These are phyloP conservation scores for Pythium periplocum DNA, from an alignment of 352 stramenopile species.

Conservation along the genomic window DNA sequence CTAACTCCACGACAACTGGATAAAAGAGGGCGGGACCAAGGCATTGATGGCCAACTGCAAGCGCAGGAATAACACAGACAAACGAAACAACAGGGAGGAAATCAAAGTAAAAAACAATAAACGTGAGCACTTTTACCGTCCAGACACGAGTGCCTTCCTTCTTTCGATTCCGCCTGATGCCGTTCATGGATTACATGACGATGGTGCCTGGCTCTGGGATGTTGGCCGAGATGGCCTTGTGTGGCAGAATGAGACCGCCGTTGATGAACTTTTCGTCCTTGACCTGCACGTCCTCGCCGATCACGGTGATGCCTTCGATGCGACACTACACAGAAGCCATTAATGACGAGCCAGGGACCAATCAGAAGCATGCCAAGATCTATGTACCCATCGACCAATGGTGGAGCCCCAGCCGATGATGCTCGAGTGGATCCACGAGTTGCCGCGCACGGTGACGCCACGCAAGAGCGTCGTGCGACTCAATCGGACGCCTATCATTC, in stretches of 20 bases:
- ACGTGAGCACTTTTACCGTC: slow-evolving; percentile 9
- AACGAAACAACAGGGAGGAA: too few species aligned
- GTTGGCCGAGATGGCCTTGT: slow-evolving; percentile 85
- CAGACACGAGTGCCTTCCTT: not conserved
- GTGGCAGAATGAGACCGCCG: slow-evolving; percentile 79
- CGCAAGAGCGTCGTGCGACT: slow-evolving; percentile 76
- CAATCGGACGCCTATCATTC: slow-evolving; percentile 59
- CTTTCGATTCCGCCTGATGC: not conserved
- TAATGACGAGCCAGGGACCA: slow-evolving; percentile 1
- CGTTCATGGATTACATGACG: slow-evolving; percentile 57
- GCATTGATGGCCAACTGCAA: too few species aligned
- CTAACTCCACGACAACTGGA: too few species aligned
- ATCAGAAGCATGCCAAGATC: not conserved
- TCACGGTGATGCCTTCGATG: slow-evolving; percentile 78
- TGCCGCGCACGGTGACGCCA: slow-evolving; percentile 67
- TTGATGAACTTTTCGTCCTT: slow-evolving; percentile 90
- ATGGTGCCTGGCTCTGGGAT: slow-evolving; percentile 84
- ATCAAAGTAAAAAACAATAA: not conserved
- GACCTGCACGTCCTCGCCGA: slow-evolving; percentile 85
- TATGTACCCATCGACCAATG: slow-evolving; percentile 74
- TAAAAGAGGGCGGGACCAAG: too few species aligned
- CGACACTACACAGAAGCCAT: slow-evolving; percentile 46
- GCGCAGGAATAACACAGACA: too few species aligned
- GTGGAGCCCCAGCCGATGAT: slow-evolving; percentile 89
- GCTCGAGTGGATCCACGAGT: slow-evolving; percentile 84